Evolutionary conservation across 176 grass and related monocot species (phyloP), one percentile per base, ranked within the genome.

Genomic region (Triticum dicoccoides): DNA sequence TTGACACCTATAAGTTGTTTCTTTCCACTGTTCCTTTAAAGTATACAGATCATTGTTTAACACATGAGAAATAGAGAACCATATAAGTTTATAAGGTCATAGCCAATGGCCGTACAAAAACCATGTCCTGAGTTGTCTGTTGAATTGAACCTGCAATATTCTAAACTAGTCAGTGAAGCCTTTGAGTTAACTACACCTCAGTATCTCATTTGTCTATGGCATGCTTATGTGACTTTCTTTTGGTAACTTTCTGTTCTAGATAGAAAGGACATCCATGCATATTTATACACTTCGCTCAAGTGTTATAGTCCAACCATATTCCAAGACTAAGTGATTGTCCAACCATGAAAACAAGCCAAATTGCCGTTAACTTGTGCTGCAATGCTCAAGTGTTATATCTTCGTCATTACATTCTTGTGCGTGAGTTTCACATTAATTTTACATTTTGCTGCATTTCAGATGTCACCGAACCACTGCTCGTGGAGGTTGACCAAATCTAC

Each of bases 401-500:
- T 27, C 7, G 65, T 58, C 3, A 44, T 4, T 65, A 78, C 70
- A 76, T 70, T 69, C 6, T 56, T 88, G 32, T 56, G 11, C 20
- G 15, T 11, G 12, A 69, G 11, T 63, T 56, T 59, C 9, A 10
- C 15, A 44, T 56, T 54, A 80, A 85, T 81, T 24, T 8, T 44
- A 34, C 8, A 33, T 58, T 73, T 67, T 45, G 7, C 17, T 62
- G 80, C 65, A 35, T 83, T 88, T 81, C 73, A 99, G 97, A 99
- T 94, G 94, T 97, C 86, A 99, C 97, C 4, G 45, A 99, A 42
- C 87, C 97, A 10, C 76, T 99, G 77, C 89, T 99, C 80, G 90
- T 97, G 82, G 97, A 99, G 89, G 97, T 99, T 86, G 97, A 99
- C 86, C 97, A 99, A 82, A 96, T 99, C 44, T 99, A 99, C 64